A percentile compares a stretch with the other conserved stretches of the same genome.
phyloP scores from a whole-genome alignment of 495 filamentous ascomycete genomes.

The Echria macrotheca region DNA sequence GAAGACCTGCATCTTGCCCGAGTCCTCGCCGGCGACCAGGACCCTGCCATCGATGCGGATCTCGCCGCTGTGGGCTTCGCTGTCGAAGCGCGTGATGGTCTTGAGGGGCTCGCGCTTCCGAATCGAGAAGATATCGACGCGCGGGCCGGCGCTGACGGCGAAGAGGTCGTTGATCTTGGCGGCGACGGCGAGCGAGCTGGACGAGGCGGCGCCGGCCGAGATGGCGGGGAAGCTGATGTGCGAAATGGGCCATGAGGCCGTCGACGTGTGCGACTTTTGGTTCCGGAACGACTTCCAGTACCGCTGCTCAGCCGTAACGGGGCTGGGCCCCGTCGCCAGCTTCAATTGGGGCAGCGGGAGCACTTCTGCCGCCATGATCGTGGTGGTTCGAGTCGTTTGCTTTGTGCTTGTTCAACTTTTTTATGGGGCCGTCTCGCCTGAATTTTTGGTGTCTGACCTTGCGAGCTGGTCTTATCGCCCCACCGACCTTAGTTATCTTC shows the following conservation, averaged over 20 bases:
- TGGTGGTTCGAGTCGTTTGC: background rate
- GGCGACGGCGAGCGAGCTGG: constrained; percentile 39
- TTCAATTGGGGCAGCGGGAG: constrained; percentile 75
- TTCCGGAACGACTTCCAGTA: constrained; percentile 93
- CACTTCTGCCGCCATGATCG: constrained; percentile 79
- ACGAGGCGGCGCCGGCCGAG: constrained; percentile 38
- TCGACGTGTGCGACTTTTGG: constrained; percentile 77
- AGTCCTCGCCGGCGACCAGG: constrained; percentile 83
- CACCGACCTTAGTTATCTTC: too few relatives aligned
- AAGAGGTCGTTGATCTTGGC: constrained; percentile 64
- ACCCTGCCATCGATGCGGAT: constrained; percentile 85
- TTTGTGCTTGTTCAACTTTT: constrained; percentile 11
- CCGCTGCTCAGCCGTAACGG: constrained; percentile 79
- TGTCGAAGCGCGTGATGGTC: constrained; percentile 87
- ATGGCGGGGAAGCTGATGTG: constrained; percentile 71
- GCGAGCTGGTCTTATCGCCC: constrained; percentile 1
- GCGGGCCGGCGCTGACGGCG: constrained; percentile 83
- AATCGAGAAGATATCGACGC: constrained; percentile 87
- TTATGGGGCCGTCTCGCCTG: background rate
- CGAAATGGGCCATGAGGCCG: constrained; percentile 76
- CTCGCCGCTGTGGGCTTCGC: constrained; percentile 78
- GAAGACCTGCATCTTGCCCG: constrained; percentile 88
- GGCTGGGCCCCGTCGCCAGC: constrained; percentile 67
- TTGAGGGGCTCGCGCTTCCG: constrained; percentile 83
- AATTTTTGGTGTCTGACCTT: background rate